A percentile compares a stretch with the other conserved stretches of the same genome.
These are phyloP conservation scores for Xerocomus cyaneibrunnescens DNA, from an alignment of 1,284 basidiomycete species.

Conservation along the genomic window DNA sequence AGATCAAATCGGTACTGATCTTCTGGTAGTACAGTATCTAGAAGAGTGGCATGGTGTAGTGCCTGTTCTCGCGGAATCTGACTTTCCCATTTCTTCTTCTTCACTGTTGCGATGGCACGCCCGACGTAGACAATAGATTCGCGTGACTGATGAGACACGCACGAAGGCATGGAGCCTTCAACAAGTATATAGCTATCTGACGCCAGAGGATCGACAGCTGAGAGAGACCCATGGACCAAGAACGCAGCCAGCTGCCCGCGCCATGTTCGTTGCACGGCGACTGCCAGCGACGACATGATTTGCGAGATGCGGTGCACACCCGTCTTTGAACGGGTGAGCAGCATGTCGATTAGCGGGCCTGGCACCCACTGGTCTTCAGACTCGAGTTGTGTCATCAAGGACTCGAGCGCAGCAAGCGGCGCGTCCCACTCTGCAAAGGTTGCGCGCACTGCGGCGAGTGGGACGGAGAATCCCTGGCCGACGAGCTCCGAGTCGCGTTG, in stretches of 20 bases:
- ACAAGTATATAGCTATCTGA: slow-evolving; percentile 54
- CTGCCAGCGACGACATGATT: slow-evolving; percentile 65
- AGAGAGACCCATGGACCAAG: slow-evolving; percentile 72
- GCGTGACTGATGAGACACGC: slow-evolving; percentile 65
- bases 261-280: slow-evolving; percentile 79
- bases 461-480: slow-evolving; percentile 74
- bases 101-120: slow-evolving; percentile 81
- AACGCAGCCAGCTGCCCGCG: slow-evolving; percentile 74
- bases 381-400: slow-evolving; percentile 62
- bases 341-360: slow-evolving; percentile 74
- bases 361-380: slow-evolving; percentile 59
- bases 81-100: slow-evolving; percentile 73
- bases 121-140: slow-evolving; percentile 88
- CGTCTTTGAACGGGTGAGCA: slow-evolving; percentile 66
- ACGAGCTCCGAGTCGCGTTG: slow-evolving; percentile 70
- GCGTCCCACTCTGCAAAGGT: slow-evolving; percentile 84
- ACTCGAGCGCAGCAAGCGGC: slow-evolving; percentile 67
- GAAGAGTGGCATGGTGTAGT: slow-evolving; percentile 58
- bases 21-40: slow-evolving; percentile 69
- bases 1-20: slow-evolving; percentile 75
- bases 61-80: slow-evolving; percentile 69
- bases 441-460: slow-evolving; percentile 76
- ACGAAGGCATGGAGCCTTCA: slow-evolving; percentile 70
- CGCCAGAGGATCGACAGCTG: slow-evolving; percentile 55
- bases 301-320: slow-evolving; percentile 73